These are phyloP conservation scores for Selaginella tamariscina DNA, from an alignment of 75 land plant species.

Conservation along the genomic window DNA sequence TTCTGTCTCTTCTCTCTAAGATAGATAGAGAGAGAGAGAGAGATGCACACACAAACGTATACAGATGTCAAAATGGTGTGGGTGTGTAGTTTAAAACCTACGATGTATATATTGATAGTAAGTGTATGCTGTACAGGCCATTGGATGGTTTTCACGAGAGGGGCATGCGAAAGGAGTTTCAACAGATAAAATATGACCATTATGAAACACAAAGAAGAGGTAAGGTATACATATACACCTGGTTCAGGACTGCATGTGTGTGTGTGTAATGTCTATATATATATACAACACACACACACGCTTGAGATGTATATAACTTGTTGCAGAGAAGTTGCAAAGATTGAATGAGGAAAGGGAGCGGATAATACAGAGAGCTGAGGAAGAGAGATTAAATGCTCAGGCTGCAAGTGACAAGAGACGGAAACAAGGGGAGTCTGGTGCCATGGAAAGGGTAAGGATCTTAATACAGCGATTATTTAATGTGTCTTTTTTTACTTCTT, in stretches of 20 bases:
- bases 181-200: constrained; percentile 17
- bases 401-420: constrained; percentile 5
- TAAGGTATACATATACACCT: not conserved
- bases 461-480: too few relatives aligned
- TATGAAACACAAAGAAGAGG: constrained; percentile 18
- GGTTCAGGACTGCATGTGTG: not conserved
- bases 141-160: constrained; percentile 12
- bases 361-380: constrained; percentile 8
- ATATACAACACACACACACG: not conserved
- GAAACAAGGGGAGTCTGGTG: constrained; percentile 10
- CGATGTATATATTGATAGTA: not conserved
- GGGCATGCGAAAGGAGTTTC: constrained; percentile 11
- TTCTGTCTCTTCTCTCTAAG: constrained; percentile 11
- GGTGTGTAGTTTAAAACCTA: too few relatives aligned
- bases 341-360: constrained; percentile 15
- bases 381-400: not conserved
- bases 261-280: not conserved
- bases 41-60: too few relatives aligned
- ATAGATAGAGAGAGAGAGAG: too few relatives aligned
- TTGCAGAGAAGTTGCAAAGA: constrained; percentile 19
- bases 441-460: constrained; percentile 18
- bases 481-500: too few relatives aligned
- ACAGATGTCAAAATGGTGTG: too few relatives aligned
- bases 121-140: constrained; percentile 8
- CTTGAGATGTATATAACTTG: not conserved